Conservation (phyloP, 768 basidiomycete species). For the Boletus rubescentipes region DNA sequence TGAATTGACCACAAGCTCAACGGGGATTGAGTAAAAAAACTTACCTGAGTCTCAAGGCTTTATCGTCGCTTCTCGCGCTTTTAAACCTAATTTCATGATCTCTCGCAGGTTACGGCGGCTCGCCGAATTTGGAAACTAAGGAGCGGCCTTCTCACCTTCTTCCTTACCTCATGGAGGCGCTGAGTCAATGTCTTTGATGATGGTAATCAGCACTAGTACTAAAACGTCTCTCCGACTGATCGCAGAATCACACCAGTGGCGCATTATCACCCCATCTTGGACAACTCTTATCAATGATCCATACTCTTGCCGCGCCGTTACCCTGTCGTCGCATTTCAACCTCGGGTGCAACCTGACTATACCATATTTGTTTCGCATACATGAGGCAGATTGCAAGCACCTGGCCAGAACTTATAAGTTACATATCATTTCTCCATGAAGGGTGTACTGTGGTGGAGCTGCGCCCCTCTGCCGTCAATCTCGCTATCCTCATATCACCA, state of each 20-base stretch:
- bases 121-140: not conserved
- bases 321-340: not conserved
- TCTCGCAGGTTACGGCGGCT: not conserved
- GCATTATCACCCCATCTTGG: constrained; percentile 6
- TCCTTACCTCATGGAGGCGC: constrained; percentile 9
- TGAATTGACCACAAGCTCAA: not conserved
- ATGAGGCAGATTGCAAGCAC: constrained; percentile 2
- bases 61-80: not conserved
- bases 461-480: not conserved
- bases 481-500: too few relatives aligned
- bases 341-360: constrained; percentile 5
- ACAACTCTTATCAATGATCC: constrained; percentile 8
- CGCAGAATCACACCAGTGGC: constrained; percentile 4
- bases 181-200: not conserved
- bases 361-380: constrained; percentile 4
- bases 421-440: constrained; percentile 6
- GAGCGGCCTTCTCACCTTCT: not conserved
- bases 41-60: not conserved
- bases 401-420: not conserved
- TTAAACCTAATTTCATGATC: not conserved
- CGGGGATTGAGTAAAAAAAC: constrained; percentile 3
- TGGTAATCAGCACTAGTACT: constrained; percentile 10
- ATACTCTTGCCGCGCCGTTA: not conserved
- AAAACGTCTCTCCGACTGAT: not conserved
- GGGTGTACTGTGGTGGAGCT: not conserved